phyloP scores from a whole-genome alignment of 1,284 basidiomycete species.

The Sanghuangporus sanghuang region DNA sequence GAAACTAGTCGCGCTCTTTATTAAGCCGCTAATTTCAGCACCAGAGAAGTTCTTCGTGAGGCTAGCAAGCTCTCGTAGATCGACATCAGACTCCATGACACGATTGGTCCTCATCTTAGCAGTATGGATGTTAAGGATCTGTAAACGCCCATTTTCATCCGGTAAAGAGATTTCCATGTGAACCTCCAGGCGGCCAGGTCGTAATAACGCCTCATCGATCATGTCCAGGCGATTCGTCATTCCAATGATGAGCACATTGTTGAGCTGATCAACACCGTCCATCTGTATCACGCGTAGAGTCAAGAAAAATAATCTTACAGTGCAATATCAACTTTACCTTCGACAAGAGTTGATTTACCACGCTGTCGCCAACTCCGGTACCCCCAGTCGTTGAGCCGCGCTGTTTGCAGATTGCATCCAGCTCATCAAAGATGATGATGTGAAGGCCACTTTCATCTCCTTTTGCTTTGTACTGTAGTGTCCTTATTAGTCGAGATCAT shows the following conservation, averaged over 20 bases:
- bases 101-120: constrained; percentile 89
- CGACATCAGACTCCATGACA: constrained; percentile 88
- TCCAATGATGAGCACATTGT: constrained; percentile 99
- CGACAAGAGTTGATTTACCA: constrained; percentile 97
- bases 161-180: constrained; percentile 99
- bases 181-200: constrained; percentile 98
- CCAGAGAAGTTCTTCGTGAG: constrained; percentile 98
- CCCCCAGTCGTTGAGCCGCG: constrained; percentile 86
- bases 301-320: background rate
- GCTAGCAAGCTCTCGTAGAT: constrained; percentile 78
- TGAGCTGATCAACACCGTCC: constrained; percentile 99
- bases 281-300: constrained; percentile 50
- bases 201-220: constrained; percentile 97
- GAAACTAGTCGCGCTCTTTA: constrained; percentile 98
- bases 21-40: constrained; percentile 92
- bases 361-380: constrained; percentile 98
- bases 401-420: constrained; percentile 99
- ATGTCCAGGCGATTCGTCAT: constrained; percentile 99
- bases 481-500: background rate
- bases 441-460: constrained; percentile 98
- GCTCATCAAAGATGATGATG: constrained; percentile 99
- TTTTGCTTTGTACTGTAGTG: constrained; percentile 88
- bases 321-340: constrained; percentile 52
- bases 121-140: constrained; percentile 97
- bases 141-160: constrained; percentile 87